Evolutionary conservation across 768 basidiomycete genomes (phyloP).

Genomic region (Lepiota brunneoincarnata): DNA sequence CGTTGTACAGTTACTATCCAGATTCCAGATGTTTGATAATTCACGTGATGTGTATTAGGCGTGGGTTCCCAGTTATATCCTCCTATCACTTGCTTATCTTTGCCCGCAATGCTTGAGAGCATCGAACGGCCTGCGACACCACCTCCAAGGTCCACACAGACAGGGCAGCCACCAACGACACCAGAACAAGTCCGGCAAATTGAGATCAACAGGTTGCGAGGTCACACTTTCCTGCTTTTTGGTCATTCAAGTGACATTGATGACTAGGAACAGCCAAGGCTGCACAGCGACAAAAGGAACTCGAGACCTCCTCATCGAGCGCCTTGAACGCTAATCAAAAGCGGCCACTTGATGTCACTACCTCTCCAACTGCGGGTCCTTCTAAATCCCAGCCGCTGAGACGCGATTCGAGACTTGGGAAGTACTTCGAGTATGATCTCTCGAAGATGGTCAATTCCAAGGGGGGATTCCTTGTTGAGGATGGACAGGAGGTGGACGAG

Average conservation of each 20-base stretch:
- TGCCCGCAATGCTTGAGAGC: slow-evolving; percentile 21
- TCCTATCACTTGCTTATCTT: too few species aligned
- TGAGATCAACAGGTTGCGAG: slow-evolving; percentile 79
- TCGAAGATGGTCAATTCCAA: slow-evolving; percentile 97
- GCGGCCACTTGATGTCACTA: slow-evolving; percentile 60
- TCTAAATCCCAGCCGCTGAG: slow-evolving; percentile 49
- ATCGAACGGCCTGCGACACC: slow-evolving; percentile 35
- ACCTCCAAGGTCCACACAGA: slow-evolving; percentile 25
- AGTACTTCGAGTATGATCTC: slow-evolving; percentile 96
- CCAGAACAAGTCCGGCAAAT: slow-evolving; percentile 71
- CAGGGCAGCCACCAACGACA: slow-evolving; percentile 36
- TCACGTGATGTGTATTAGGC: background rate
- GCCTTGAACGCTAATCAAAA: slow-evolving; percentile 68
- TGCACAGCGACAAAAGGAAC: slow-evolving; percentile 64
- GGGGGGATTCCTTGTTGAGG: slow-evolving; percentile 93
- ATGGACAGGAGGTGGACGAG: slow-evolving; percentile 79
- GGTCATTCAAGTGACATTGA: background rate
- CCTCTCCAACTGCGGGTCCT: slow-evolving; percentile 60
- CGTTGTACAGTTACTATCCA: background rate
- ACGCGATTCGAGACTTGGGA: slow-evolving; percentile 78
- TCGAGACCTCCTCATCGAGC: slow-evolving; percentile 44
- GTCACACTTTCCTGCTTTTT: slow-evolving; percentile 28
- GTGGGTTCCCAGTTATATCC: background rate
- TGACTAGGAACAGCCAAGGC: slow-evolving; percentile 58
- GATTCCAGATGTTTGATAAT: background rate